These are phyloP conservation scores for Coniochaeta sp. DNA, from an alignment of 2,329 filamentous ascomycete genomes.

Conservation along the genomic window DNA sequence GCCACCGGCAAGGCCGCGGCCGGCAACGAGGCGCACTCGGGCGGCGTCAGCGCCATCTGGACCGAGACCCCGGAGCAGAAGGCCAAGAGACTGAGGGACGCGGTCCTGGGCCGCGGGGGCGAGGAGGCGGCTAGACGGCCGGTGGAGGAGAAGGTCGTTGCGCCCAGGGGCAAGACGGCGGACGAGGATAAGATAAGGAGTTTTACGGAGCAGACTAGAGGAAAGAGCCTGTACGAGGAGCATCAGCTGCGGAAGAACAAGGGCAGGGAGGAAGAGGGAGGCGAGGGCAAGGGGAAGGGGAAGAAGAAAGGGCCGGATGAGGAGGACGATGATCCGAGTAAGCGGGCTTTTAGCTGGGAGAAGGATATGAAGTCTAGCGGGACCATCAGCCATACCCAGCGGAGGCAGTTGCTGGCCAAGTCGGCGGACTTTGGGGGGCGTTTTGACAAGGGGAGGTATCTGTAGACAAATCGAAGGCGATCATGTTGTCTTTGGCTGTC, in stretches of 20 bases:
- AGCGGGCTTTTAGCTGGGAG: slow-evolving; percentile 79
- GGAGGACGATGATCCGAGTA: slow-evolving; percentile 85
- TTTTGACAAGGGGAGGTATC: slow-evolving; percentile 68
- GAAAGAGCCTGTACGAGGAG: slow-evolving; percentile 52
- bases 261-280: slow-evolving; percentile 10
- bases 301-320: slow-evolving; percentile 40
- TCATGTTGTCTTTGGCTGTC: too few species aligned
- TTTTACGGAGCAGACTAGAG: slow-evolving; percentile 46
- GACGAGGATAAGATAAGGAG: slow-evolving; percentile 37
- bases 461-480: slow-evolving; percentile 25
- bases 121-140: slow-evolving; percentile 42
- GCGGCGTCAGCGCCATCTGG: slow-evolving; percentile 66
- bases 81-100: slow-evolving; percentile 68
- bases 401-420: slow-evolving; percentile 70
- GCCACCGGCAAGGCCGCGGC: slow-evolving; percentile 50
- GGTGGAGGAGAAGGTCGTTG: slow-evolving; percentile 20
- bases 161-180: slow-evolving; percentile 40
- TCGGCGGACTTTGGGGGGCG: slow-evolving; percentile 74
- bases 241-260: slow-evolving; percentile 34
- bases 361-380: slow-evolving; percentile 84
- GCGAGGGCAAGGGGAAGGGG: slow-evolving; percentile 9
- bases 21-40: slow-evolving; percentile 21
- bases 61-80: slow-evolving; percentile 89
- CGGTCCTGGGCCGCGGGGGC: slow-evolving; percentile 65
- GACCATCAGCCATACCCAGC: slow-evolving; percentile 64